phyloP scores from a whole-genome alignment of 2,329 filamentous ascomycete species.

The Microcera coccophila region DNA sequence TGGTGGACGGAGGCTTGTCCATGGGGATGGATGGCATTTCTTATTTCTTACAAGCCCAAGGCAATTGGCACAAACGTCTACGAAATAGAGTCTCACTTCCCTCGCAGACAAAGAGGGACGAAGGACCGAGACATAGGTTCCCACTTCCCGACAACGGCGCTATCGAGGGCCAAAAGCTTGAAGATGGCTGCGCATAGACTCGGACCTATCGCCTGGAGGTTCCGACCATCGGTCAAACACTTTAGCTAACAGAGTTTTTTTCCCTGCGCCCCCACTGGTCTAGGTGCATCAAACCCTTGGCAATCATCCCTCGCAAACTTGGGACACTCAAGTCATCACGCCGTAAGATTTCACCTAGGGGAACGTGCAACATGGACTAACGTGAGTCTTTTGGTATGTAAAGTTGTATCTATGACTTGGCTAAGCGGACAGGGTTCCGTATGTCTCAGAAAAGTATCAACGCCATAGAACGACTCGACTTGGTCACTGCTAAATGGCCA shows the following conservation, averaged over 20 bases:
- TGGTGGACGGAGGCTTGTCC: constrained; percentile 40
- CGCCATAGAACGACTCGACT: too few relatives aligned
- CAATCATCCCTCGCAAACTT: too few relatives aligned
- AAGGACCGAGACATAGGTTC: constrained; percentile 1
- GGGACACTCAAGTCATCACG: too few relatives aligned
- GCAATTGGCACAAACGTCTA: not conserved
- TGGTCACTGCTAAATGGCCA: too few relatives aligned
- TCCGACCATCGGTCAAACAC: constrained; percentile 19
- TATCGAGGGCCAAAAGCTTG: constrained; percentile 12
- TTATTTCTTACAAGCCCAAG: not conserved
- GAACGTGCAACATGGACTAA: too few relatives aligned
- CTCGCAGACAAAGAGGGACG: not conserved
- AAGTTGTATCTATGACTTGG: too few relatives aligned
- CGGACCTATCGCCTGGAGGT: constrained; percentile 10
- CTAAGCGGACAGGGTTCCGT: too few relatives aligned
- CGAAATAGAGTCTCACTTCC: not conserved
- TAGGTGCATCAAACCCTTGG: too few relatives aligned
- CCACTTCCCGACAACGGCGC: constrained; percentile 25
- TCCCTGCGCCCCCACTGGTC: too few relatives aligned
- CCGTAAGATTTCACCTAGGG: too few relatives aligned
- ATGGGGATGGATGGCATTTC: constrained; percentile 19
- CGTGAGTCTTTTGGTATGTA: too few relatives aligned
- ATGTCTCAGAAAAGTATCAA: too few relatives aligned
- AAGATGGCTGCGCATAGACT: constrained; percentile 9
- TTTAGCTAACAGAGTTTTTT: constrained; percentile 2